These are phyloP conservation scores for Leccinum subgranulosum DNA, from an alignment of 768 basidiomycete genomes.

Conservation along the genomic window DNA sequence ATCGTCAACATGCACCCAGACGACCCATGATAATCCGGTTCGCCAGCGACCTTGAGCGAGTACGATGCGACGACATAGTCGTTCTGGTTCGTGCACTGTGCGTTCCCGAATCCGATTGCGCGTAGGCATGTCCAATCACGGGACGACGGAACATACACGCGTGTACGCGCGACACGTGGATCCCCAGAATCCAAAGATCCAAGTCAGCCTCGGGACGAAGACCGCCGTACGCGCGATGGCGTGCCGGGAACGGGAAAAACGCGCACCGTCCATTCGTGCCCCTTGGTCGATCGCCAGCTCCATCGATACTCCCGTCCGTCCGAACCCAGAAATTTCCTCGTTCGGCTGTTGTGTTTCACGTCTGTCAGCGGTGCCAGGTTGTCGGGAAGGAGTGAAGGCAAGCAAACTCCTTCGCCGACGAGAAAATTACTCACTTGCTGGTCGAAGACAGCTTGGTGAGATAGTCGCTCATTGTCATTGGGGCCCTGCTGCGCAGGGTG, in stretches of 20 bases:
- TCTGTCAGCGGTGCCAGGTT: background rate
- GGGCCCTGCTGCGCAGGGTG: constrained; percentile 35
- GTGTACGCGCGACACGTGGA: background rate
- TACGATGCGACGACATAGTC: constrained; percentile 60
- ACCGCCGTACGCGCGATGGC: background rate
- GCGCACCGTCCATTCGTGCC: constrained; percentile 67
- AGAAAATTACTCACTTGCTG: constrained; percentile 38
- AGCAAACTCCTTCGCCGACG: background rate
- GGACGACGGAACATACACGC: background rate
- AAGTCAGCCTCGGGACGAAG: background rate
- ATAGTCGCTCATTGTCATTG: constrained; percentile 51
- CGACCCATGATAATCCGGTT: constrained; percentile 50
- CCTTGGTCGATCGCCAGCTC: constrained; percentile 44
- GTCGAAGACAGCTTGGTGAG: constrained; percentile 38
- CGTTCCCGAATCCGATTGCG: background rate
- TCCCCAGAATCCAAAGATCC: background rate
- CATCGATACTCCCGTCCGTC: constrained; percentile 63
- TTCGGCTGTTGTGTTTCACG: constrained; percentile 34
- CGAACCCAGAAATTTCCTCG: constrained; percentile 54
- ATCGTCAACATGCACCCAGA: constrained; percentile 64
- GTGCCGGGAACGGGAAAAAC: background rate
- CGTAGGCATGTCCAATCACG: background rate
- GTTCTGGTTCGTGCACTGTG: constrained; percentile 52
- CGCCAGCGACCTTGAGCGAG: constrained; percentile 50
- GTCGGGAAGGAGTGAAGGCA: background rate